Conservation (phyloP, 2,329 filamentous ascomycete species). For the Aspergillus floridensis region DNA sequence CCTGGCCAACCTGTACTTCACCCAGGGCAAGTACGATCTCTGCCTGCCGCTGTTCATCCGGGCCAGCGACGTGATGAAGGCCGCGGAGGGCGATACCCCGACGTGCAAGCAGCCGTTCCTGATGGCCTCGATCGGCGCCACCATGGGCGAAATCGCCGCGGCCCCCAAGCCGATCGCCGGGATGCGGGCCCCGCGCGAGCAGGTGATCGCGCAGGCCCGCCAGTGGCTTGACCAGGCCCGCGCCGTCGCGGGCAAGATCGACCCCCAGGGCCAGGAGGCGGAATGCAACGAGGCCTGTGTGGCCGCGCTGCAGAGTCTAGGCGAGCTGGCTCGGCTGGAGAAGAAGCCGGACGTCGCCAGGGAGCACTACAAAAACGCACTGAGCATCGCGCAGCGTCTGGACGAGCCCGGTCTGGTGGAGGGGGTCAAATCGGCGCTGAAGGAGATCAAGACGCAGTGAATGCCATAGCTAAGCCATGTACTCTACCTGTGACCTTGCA, state of each 20-base stretch:
- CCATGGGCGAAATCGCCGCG: slow-evolving; percentile 46
- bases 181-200: slow-evolving; percentile 53
- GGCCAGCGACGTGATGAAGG: slow-evolving; percentile 67
- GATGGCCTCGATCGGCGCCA: slow-evolving; percentile 53
- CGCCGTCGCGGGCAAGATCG: slow-evolving; percentile 62
- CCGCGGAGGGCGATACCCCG: slow-evolving; percentile 40
- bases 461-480: not conserved
- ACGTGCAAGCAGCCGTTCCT: slow-evolving; percentile 77
- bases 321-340: slow-evolving; percentile 75
- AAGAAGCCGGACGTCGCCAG: slow-evolving; percentile 65
- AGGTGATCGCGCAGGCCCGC: slow-evolving; percentile 66
- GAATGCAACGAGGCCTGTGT: slow-evolving; percentile 85
- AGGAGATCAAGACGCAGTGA: not conserved
- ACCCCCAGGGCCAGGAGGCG: slow-evolving; percentile 63
- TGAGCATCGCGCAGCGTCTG: slow-evolving; percentile 33
- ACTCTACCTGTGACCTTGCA: no score
- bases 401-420: not conserved
- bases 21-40: slow-evolving; percentile 71
- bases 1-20: slow-evolving; percentile 73
- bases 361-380: slow-evolving; percentile 67
- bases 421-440: not conserved
- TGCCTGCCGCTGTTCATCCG: slow-evolving; percentile 84
- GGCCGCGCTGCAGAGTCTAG: slow-evolving; percentile 81
- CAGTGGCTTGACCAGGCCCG: slow-evolving; percentile 79
- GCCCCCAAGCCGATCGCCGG: slow-evolving; percentile 28